Conservation (phyloP, 306 rosid genomes). For the Vigna hirtella region DNA sequence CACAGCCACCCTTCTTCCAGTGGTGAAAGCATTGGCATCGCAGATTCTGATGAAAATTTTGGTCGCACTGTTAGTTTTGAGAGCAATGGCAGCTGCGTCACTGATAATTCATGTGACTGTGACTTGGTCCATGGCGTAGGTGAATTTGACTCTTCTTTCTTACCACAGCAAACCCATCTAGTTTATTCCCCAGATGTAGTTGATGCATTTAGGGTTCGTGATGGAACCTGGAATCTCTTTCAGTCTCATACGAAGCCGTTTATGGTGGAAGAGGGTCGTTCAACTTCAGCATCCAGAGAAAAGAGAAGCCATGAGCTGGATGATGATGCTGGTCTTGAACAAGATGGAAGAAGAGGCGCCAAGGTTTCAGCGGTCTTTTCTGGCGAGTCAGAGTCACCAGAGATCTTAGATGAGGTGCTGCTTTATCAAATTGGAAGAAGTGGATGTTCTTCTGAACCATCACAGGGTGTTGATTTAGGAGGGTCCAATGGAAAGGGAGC, state of each 20-base stretch:
- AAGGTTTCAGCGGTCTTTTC: constrained; percentile 53
- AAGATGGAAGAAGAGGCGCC: constrained; percentile 54
- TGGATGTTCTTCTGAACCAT: constrained; percentile 5
- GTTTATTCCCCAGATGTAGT: constrained; percentile 37
- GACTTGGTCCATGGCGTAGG: constrained; percentile 37
- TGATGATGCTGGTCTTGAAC: constrained; percentile 32
- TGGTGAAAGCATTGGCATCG: constrained; percentile 32
- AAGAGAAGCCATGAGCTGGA: constrained; percentile 47
- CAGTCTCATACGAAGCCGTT: not conserved
- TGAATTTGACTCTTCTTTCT: constrained; percentile 38
- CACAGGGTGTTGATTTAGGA: constrained; percentile 39
- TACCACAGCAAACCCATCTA: constrained; percentile 29
- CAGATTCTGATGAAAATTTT: constrained; percentile 43
- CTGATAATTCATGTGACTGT: constrained; percentile 45
- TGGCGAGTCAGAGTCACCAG: constrained; percentile 47
- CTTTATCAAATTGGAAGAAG: constrained; percentile 31
- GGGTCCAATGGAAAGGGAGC: constrained; percentile 40
- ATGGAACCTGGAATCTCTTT: constrained; percentile 41
- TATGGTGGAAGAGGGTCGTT: constrained; percentile 15
- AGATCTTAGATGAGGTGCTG: constrained; percentile 55
- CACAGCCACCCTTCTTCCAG: constrained; percentile 12
- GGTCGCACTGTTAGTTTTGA: constrained; percentile 37
- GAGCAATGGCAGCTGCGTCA: constrained; percentile 45
- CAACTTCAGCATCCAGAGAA: constrained; percentile 31
- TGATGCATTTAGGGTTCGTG: constrained; percentile 25